Conservation (phyloP, 1,284 basidiomycete species). For the Moniliophthora roreri region DNA sequence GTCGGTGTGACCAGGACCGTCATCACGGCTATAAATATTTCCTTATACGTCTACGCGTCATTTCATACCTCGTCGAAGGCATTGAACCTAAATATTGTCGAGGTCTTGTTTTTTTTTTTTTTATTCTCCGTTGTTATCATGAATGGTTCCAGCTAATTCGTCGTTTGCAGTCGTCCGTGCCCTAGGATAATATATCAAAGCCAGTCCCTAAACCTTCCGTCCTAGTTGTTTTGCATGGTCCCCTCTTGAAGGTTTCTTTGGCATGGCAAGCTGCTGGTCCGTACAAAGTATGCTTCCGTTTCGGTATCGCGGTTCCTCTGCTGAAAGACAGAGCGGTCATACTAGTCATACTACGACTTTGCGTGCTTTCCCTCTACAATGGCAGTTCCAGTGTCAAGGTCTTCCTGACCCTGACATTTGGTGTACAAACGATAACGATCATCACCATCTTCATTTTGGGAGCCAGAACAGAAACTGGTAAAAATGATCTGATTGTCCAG, state of each 20-base stretch:
- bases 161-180: too few species aligned
- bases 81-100: too few species aligned
- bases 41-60: too few species aligned
- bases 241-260: not conserved
- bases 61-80: too few species aligned
- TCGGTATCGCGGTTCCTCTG: not conserved
- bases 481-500: not conserved
- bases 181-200: too few species aligned
- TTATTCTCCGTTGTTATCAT: too few species aligned
- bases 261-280: conserved; percentile 2
- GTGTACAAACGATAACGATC: not conserved
- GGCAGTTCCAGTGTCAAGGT: not conserved
- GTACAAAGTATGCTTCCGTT: not conserved
- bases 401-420: not conserved
- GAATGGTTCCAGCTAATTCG: too few species aligned
- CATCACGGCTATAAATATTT: too few species aligned
- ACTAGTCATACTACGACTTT: not conserved
- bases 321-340: not conserved
- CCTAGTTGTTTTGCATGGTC: not conserved
- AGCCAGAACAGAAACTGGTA: not conserved
- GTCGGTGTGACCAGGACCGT: too few species aligned
- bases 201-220: not conserved
- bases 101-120: too few species aligned
- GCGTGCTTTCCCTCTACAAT: not conserved
- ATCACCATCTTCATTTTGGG: not conserved